Evolutionary conservation across 257 asterid species (phyloP).

Genomic region (Solanum arcanum): DNA sequence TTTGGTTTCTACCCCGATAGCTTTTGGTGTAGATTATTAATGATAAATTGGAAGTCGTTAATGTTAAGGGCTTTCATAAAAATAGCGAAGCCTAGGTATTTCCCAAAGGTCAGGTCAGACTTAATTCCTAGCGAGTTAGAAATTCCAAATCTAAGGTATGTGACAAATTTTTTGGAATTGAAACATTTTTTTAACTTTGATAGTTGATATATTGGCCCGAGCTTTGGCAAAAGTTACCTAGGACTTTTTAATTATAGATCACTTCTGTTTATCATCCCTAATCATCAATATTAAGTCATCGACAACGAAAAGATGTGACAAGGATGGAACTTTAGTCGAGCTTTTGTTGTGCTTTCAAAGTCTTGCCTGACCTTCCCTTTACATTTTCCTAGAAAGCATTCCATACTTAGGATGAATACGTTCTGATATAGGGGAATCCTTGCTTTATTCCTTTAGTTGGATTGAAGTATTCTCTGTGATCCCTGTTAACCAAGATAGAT

Average conservation of each 20-base stretch:
- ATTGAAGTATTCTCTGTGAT: fast-evolving
- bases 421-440: not conserved
- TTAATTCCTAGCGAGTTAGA: too few relatives aligned
- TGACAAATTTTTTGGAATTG: too few relatives aligned
- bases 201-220: not conserved
- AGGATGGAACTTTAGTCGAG: not conserved
- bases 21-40: too few relatives aligned
- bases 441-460: not conserved
- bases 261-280: not conserved
- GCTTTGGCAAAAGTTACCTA: not conserved
- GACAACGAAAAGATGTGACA: not conserved
- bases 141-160: too few relatives aligned
- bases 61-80: too few relatives aligned
- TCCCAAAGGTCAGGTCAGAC: not conserved
- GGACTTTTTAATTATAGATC: not conserved
- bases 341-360: not conserved
- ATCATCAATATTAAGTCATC: not conserved
- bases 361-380: too few relatives aligned
- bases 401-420: too few relatives aligned
- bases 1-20: not conserved
- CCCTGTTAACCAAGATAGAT: not conserved
- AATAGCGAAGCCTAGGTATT: not conserved
- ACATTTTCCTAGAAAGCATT: too few relatives aligned
- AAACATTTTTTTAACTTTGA: too few relatives aligned
- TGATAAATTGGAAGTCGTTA: too few relatives aligned